Conservation (phyloP, 441 rosid genomes). For the Erodium moschatum region DNA sequence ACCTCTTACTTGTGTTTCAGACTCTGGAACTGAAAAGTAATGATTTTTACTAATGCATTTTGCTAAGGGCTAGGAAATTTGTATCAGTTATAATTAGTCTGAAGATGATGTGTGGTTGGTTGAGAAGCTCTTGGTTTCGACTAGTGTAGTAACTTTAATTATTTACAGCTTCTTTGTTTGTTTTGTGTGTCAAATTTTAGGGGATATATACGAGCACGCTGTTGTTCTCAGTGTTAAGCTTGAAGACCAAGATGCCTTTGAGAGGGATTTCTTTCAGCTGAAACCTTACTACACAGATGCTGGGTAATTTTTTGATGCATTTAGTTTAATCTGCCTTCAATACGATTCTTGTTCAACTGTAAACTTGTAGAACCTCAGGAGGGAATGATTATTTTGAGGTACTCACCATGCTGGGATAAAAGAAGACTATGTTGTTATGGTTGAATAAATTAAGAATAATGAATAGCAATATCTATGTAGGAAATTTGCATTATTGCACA, state of each 20-base stretch:
- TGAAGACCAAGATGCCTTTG: slow-evolving; percentile 93
- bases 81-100: not conserved
- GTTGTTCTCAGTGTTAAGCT: slow-evolving; percentile 75
- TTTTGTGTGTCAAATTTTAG: slow-evolving; percentile 29
- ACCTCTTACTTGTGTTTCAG: too few relatives aligned
- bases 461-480: not conserved
- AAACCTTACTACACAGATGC: slow-evolving; percentile 91
- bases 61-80: not conserved
- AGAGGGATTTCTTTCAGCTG: slow-evolving; percentile 91
- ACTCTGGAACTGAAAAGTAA: too few relatives aligned
- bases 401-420: not conserved
- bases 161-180: slow-evolving; percentile 3
- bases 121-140: not conserved
- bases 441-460: not conserved
- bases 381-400: not conserved
- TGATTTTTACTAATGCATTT: not conserved
- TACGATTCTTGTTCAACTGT: not conserved
- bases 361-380: not conserved
- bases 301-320: slow-evolving; percentile 33
- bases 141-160: not conserved
- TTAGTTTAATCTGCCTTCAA: slow-evolving; percentile 3
- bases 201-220: slow-evolving; percentile 88
- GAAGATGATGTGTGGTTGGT: slow-evolving; percentile 7
- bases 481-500: not conserved
- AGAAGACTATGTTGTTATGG: not conserved